Base-by-base conservation (phyloP, 2,329 filamentous ascomycete genomes). In the Tolypocladium sp. region DNA sequence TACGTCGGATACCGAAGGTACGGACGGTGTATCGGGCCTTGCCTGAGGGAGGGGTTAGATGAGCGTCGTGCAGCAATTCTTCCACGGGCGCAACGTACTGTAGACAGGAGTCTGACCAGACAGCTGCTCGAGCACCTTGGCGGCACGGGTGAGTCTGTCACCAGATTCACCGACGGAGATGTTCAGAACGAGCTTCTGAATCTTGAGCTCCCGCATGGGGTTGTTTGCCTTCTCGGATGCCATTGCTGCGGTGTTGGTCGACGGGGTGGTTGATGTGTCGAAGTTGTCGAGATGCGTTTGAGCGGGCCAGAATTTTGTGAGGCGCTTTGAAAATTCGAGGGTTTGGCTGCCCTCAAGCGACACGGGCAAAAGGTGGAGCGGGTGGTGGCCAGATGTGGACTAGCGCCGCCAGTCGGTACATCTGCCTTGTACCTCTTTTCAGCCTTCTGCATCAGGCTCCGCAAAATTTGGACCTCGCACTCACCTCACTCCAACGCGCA, bases 21-120 rank as follows among this genome's bases (percentile, higher is more conserved):
- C 94, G 93, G 87, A 99, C 94, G 71, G 94, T 99, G 89, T 97
- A 99, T 77, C 94, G 91, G 80, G 94, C 94, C 90, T 99, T 99
- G 92, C 90, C 90, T 92, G 74, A 59, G 57, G 53, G 35, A 58
- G 56, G 58, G 55, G 58, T 49, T 59, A 22, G 63, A 64, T 63
- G 63, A 61, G 40, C 41, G 57, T 56, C 30, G 30, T 60, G 57
- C 37, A 40, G 55, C 40, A 60, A 59, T 61, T 59, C 30, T 53
- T 53, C 17, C 17, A 22, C 37, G 27, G 41, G 13, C 27, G 57
- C 25, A 64, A 82, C 86, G 68, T 86, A 93, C 91, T 96, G 92
- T 99, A 99, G 82, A 99, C 94, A 73, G 94, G 94, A 72, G 94
- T 97, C 86, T 99, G 94, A 92, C 94, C 94, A 81, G 86, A 91